Conservation (phyloP, 148 eudicot species). For the Arctostaphylos glauca region DNA sequence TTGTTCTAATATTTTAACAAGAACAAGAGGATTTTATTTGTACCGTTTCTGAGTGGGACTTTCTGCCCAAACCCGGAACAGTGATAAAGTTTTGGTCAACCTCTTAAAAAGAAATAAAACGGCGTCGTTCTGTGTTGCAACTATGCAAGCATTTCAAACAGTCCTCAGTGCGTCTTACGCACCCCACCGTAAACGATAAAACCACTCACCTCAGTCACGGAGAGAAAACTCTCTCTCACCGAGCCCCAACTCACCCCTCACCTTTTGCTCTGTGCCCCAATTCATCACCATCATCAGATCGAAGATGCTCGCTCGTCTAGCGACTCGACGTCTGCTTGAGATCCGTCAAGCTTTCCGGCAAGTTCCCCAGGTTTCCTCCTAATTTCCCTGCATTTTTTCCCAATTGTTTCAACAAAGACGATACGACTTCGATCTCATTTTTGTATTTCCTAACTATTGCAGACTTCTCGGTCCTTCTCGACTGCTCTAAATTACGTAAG, state of each 20-base stretch:
- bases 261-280: too few relatives aligned
- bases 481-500: conserved; percentile 94
- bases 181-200: background rate
- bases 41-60: too few relatives aligned
- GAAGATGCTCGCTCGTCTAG: conserved; percentile 72
- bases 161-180: background rate
- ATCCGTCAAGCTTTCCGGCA: conserved; percentile 6
- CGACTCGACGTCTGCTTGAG: conserved; percentile 10
- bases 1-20: too few relatives aligned
- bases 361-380: conserved; percentile 43
- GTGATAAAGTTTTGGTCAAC: too few relatives aligned
- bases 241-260: conserved; percentile 19
- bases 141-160: too few relatives aligned
- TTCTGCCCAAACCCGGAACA: too few relatives aligned
- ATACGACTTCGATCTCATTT: background rate
- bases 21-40: too few relatives aligned
- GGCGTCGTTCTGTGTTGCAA: too few relatives aligned
- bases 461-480: conserved; percentile 77
- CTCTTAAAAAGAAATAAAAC: too few relatives aligned
- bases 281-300: conserved; percentile 24
- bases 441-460: conserved; percentile 16
- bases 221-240: conserved; percentile 8
- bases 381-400: conserved; percentile 7
- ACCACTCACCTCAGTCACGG: too few relatives aligned
- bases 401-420: background rate